phyloP scores from a whole-genome alignment of 345 rosid genomes.

The Ricinus communis region DNA sequence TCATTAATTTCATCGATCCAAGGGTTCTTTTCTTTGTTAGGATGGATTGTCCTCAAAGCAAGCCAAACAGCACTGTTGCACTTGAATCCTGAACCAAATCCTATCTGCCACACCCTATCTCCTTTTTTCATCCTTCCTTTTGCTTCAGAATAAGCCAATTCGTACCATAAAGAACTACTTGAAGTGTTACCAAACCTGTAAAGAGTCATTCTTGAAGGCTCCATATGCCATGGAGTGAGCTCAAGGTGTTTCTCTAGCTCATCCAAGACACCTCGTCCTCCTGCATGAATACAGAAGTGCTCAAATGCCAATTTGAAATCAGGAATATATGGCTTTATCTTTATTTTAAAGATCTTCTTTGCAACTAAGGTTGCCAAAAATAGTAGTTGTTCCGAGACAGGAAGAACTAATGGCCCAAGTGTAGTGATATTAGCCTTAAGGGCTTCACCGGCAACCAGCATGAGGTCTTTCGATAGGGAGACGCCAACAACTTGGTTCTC shows the following conservation, averaged over 20 bases:
- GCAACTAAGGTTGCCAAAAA: slow-evolving; percentile 11
- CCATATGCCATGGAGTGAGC: slow-evolving; percentile 71
- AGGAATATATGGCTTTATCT: slow-evolving; percentile 60
- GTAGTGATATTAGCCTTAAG: slow-evolving; percentile 21
- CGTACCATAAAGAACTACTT: slow-evolving; percentile 82
- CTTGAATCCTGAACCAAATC: slow-evolving; percentile 80
- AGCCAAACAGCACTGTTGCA: slow-evolving; percentile 79
- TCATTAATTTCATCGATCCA: slow-evolving; percentile 76
- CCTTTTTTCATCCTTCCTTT: slow-evolving; percentile 72
- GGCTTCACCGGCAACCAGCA: slow-evolving; percentile 23
- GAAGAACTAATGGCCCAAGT: slow-evolving; percentile 28
- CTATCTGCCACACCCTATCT: slow-evolving; percentile 77
- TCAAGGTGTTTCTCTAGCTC: slow-evolving; percentile 74
- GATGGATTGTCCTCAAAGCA: slow-evolving; percentile 62
- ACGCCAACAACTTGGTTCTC: slow-evolving; percentile 5
- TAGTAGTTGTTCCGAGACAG: slow-evolving; percentile 20
- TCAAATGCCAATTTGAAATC: slow-evolving; percentile 80
- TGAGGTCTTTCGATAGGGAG: slow-evolving; percentile 22
- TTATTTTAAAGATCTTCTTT: not conserved
- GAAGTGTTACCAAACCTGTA: slow-evolving; percentile 79
- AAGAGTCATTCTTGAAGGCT: slow-evolving; percentile 80
- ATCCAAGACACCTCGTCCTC: slow-evolving; percentile 78
- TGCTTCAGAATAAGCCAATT: slow-evolving; percentile 71
- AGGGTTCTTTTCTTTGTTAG: slow-evolving; percentile 62
- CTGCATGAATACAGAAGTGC: slow-evolving; percentile 80